phyloP scores from a whole-genome alignment of 139 green algal genomes.

The Ettlia oleoabundans region DNA sequence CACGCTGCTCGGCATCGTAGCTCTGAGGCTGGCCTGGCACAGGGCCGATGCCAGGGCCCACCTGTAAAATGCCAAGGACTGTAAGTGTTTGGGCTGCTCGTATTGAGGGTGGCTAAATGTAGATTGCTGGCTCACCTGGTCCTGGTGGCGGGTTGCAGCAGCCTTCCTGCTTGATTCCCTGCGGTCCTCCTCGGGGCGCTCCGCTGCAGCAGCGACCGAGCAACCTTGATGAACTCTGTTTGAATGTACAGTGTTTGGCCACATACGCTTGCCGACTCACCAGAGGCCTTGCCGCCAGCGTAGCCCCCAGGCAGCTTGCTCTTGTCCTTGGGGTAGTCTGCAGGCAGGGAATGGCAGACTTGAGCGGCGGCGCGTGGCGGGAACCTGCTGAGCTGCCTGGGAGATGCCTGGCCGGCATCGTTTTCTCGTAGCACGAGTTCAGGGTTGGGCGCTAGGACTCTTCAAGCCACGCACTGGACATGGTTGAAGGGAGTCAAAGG shows the following conservation, averaged over 20 bases:
- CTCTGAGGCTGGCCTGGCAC: background rate
- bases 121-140: background rate
- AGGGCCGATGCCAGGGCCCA: background rate
- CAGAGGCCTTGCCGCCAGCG: conserved; percentile 1
- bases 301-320: background rate
- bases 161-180: background rate
- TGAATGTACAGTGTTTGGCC: no score
- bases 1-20: conserved; percentile 1
- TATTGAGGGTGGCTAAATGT: no score
- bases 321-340: conserved; percentile 12
- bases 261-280: no score
- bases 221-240: no score
- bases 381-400: no score
- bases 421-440: no score
- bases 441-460: no score
- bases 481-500: no score
- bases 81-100: background rate
- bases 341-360: no score
- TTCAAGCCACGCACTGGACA: no score
- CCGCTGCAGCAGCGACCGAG: background rate
- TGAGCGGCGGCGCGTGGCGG: no score
- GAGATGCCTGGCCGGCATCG: no score
- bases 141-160: background rate
- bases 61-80: background rate
- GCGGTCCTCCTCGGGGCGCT: conserved; percentile 21